Base-by-base conservation (phyloP, 2,329 filamentous ascomycete species). In the Aspergillus tanneri region DNA sequence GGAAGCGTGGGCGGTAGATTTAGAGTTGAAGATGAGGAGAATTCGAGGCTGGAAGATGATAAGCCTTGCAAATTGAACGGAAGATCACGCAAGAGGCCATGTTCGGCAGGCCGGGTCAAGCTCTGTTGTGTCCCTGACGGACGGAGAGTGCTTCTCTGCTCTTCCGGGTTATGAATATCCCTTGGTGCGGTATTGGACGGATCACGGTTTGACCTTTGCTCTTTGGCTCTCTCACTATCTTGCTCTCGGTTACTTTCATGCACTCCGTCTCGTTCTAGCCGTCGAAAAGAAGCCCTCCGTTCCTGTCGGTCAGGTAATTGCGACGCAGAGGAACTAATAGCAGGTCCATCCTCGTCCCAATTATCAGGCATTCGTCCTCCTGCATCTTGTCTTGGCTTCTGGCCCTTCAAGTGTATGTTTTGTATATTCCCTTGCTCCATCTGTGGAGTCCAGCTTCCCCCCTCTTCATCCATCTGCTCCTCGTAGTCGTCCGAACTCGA, bases 41-140 rank as follows among this genome's bases (percentile, higher is more conserved):
- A 97, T 0, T 85, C 80, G 30, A 97, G 74, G 55, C 91, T 89
- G 1, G 87, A 86, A 0, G 92, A 96, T 2, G 90, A 95, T 2
- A 97, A 76, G 0, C 93, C 93, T 70, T 97, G 93, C 0, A 97
- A 76, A 0, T 91, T 96, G 64, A 93, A 97, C 0, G 93, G 91
- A 3, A 97, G 76, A 64, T 97, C 92, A 57, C 87, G 81, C 18
- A 91, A 72, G 10, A 91, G 77, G 12, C 78, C 77, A 21, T 80
- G 78, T 64, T 91, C 87, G 1, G 82, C 73, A 1, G 85, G 85
- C 21, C 82, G 75, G 24, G 81, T 76, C 34, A 80, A 74, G 22
- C 74, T 67, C 54, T 81, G 77, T 37, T 52, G 14, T 36, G 61
- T 53, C 36, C 60, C 55, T 30, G 39, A 24, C 25, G 48, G 38